These are phyloP conservation scores for Cercospora brassicicola DNA, from an alignment of 2,329 filamentous ascomycete species.

Conservation along the genomic window DNA sequence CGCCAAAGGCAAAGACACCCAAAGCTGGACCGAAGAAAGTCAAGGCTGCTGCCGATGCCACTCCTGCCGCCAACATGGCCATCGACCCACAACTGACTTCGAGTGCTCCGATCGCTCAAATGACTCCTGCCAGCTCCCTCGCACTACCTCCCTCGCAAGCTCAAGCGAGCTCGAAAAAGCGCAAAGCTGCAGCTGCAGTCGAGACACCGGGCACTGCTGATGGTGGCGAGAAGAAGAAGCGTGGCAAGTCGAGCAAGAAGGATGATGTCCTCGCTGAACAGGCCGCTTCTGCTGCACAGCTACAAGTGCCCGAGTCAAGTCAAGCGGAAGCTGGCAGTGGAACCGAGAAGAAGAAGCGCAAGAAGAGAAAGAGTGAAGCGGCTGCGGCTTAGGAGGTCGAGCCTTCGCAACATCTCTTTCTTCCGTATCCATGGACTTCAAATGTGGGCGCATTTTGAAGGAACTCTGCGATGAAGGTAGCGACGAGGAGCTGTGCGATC, in stretches of 20 bases:
- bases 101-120: background rate
- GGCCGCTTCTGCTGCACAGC: constrained; percentile 14
- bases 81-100: constrained; percentile 11
- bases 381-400: constrained; percentile 3
- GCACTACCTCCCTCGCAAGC: constrained; percentile 24
- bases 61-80: constrained; percentile 24
- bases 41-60: constrained; percentile 32
- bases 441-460: background rate
- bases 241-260: constrained; percentile 26
- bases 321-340: constrained; percentile 22
- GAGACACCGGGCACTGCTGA: constrained; percentile 25
- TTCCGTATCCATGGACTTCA: background rate
- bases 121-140: constrained; percentile 20
- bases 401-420: background rate
- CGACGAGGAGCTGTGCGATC: background rate
- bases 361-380: constrained; percentile 36
- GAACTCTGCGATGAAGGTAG: background rate
- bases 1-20: constrained; percentile 33
- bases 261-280: constrained; percentile 28
- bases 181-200: constrained; percentile 31
- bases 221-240: constrained; percentile 38
- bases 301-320: constrained; percentile 16
- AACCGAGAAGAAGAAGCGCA: constrained; percentile 37
- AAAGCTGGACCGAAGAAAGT: constrained; percentile 39
- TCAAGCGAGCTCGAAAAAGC: constrained; percentile 30